These are phyloP conservation scores for Skeletonema tropicum DNA, from an alignment of 108 stramenopile genomes.

Conservation along the genomic window DNA sequence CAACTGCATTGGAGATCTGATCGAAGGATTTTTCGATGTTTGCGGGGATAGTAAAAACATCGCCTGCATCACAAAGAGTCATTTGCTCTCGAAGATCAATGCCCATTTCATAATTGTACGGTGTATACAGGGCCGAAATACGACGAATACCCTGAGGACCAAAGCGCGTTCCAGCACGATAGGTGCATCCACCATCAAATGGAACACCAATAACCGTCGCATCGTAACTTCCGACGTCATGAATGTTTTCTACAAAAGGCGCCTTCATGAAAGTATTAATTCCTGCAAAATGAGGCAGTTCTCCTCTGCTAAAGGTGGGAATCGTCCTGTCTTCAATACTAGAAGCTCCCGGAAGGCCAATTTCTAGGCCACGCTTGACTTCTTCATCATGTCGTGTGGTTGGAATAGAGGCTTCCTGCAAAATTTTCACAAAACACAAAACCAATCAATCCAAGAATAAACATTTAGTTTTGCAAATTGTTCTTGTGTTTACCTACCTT, in stretches of 20 bases:
- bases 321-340: constrained; percentile 79
- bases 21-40: constrained; percentile 88
- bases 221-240: constrained; percentile 67
- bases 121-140: constrained; percentile 77
- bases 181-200: constrained; percentile 86
- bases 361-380: constrained; percentile 47
- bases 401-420: constrained; percentile 61
- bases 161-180: constrained; percentile 81
- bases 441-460: no score
- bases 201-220: constrained; percentile 81
- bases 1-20: constrained; percentile 86
- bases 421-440: no score
- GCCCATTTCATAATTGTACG: constrained; percentile 86
- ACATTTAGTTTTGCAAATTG: no score
- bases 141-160: constrained; percentile 86
- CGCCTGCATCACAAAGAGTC: constrained; percentile 56
- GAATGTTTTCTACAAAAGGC: constrained; percentile 74
- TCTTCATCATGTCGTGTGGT: constrained; percentile 58
- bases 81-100: constrained; percentile 88
- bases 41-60: constrained; percentile 88
- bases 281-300: constrained; percentile 85
- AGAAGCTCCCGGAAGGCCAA: constrained; percentile 81
- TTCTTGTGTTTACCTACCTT: constrained; percentile 25
- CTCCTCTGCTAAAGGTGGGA: constrained; percentile 78
- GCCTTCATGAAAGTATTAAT: constrained; percentile 89